These are phyloP conservation scores for Aspergillus sp. DNA, from an alignment of 2,329 filamentous ascomycete species.

Conservation along the genomic window DNA sequence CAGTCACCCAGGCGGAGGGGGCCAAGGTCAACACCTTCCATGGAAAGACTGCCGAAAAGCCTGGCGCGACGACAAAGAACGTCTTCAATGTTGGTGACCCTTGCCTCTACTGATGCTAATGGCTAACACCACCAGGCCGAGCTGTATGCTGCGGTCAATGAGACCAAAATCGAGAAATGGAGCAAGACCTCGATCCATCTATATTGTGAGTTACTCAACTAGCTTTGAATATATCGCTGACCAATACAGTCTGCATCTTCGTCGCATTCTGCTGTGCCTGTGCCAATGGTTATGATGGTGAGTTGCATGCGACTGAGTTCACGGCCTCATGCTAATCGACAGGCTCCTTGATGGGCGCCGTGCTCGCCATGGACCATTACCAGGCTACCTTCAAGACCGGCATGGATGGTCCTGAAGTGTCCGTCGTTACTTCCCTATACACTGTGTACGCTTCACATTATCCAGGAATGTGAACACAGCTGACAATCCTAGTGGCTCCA, in stretches of 20 bases:
- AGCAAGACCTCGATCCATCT: conserved; percentile 35
- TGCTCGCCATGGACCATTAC: conserved; percentile 36
- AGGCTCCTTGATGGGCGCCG: conserved; percentile 36
- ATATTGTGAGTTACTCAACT: conserved; percentile 30
- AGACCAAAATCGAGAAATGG: conserved; percentile 47
- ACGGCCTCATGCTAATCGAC: not conserved
- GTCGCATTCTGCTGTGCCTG: conserved; percentile 42
- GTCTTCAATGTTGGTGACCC: conserved; percentile 9
- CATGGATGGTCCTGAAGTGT: conserved; percentile 45
- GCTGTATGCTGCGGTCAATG: conserved; percentile 53
- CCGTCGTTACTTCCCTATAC: conserved; percentile 52
- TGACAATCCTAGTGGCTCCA: conserved; percentile 43
- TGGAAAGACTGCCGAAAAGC: conserved; percentile 5
- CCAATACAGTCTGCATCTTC: conserved; percentile 47
- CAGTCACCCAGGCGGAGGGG: not conserved
- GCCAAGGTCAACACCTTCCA: not conserved
- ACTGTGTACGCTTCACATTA: conserved; percentile 47
- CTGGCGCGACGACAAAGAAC: conserved; percentile 11
- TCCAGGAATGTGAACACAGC: not conserved
- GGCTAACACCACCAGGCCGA: conserved; percentile 46
- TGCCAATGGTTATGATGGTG: conserved; percentile 38
- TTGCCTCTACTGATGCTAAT: not conserved
- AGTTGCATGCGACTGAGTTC: not conserved
- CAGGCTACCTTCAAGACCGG: conserved; percentile 48
- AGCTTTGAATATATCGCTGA: conserved; percentile 19